A percentile compares a stretch with the other conserved stretches of the same genome.
phyloP scores from a whole-genome alignment of 202 grass and related monocot species.

The Saccharum hybrid region DNA sequence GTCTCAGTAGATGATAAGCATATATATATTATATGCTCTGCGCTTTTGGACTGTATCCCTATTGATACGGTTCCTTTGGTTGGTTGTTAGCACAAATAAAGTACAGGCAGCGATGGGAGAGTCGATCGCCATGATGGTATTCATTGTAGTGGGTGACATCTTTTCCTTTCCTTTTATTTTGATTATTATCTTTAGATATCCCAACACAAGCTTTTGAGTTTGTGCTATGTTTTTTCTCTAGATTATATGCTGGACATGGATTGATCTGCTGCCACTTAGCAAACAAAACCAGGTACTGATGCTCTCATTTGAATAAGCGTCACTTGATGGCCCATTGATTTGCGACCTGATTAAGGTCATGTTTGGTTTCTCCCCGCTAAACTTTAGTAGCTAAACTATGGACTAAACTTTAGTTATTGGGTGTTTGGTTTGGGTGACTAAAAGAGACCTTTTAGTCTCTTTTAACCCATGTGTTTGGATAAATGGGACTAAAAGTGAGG shows the following conservation, averaged over 20 bases:
- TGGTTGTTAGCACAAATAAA: constrained; percentile 22
- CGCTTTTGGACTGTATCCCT: neutral
- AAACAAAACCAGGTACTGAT: constrained; percentile 24
- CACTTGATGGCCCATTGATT: neutral
- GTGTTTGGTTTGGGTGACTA: no score
- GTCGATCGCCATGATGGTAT: neutral
- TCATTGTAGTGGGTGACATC: constrained; percentile 31
- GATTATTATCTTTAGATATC: neutral
- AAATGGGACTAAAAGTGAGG: no score
- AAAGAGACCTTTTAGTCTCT: no score
- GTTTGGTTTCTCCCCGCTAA: no score
- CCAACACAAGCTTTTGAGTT: constrained; percentile 7
- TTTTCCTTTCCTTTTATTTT: neutral
- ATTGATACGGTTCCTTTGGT: constrained; percentile 22
- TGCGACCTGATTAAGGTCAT: neutral
- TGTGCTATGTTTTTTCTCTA: neutral
- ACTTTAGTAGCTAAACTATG: no score
- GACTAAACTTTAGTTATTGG: no score
- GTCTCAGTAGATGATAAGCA: neutral
- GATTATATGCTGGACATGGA: neutral
- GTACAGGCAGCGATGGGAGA: neutral
- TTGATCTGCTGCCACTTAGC: constrained; percentile 30
- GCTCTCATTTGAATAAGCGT: neutral
- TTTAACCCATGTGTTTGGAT: no score
- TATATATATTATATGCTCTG: neutral